Base-by-base conservation (phyloP, 2,329 filamentous ascomycete species). In the Microdochium trichocladiopsis region DNA sequence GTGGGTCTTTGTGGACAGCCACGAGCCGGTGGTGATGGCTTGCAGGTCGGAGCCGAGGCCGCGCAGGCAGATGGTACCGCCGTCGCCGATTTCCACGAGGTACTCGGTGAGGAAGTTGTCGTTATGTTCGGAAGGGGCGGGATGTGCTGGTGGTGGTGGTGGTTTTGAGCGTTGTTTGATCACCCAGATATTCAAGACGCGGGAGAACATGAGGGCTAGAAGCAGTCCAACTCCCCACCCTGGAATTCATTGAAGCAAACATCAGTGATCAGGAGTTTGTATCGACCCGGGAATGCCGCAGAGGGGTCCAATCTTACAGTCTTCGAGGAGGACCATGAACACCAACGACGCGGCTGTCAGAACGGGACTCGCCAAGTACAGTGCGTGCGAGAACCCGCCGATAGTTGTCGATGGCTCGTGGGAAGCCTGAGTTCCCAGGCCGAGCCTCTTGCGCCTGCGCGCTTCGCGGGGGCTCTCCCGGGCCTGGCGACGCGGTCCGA, bases 21-120 rank as follows among this genome's bases (percentile, higher is more conserved):
- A 86, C 25, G 72, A 60, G 2, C 78, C 75, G 2, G 77, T 75
- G 1, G 81, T 84, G 41, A 85, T 72, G 25, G 81, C 80, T 52
- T 80, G 79, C 6, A 86, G 69, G 60, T 85, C 82, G 28, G 77
- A 71, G 8, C 76, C 70, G 3, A 69, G 61, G 4, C 83, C 83
- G 25, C 74, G 72, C 43, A 86, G 69, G 12, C 76, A 67, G 1
- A 84, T 71, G 58, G 72, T 73, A 1, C 75, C 70, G 43, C 77
- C 77, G 23, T 73, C 69, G 21, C 73, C 75, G 3, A 84, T 69
- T 25, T 81, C 72, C 23, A 84, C 67, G 2, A 76, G 64, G 50
- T 84, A 74, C 57, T 82, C 76, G 3, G 64, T 69, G 8, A 67
- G 56, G 24, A 60, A 22, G 50, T 63, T 59, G 49, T 56, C 53